phyloP scores from a whole-genome alignment of 23 red algal genomes.

The Gracilaria gracilis region DNA sequence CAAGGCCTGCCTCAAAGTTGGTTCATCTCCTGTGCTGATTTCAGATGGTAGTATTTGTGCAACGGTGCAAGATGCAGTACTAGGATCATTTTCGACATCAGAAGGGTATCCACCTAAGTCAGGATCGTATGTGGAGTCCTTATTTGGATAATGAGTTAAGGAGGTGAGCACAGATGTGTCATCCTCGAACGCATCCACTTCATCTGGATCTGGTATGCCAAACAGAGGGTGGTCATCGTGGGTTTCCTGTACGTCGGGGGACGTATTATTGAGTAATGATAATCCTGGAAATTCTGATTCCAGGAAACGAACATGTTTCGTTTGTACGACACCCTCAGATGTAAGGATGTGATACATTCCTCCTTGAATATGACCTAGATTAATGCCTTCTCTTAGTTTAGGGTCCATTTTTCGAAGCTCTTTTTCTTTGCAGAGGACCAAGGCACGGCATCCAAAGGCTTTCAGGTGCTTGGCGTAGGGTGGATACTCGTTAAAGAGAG shows the following conservation, averaged over 20 bases:
- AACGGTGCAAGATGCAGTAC: neutral
- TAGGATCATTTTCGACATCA: neutral
- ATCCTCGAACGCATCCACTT: too few relatives aligned
- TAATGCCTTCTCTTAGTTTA: slow-evolving; percentile 5
- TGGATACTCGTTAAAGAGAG: slow-evolving; percentile 1
- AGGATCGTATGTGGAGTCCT: neutral
- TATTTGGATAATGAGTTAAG: slow-evolving; percentile 3
- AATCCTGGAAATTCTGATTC: slow-evolving; percentile 37
- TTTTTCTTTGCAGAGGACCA: neutral
- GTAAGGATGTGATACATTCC: slow-evolving; percentile 54
- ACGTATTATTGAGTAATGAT: neutral
- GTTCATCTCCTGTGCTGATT: slow-evolving; percentile 44
- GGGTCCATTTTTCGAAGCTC: neutral
- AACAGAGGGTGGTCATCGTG: too few relatives aligned
- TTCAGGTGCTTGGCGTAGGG: slow-evolving; percentile 18
- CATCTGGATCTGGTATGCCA: too few relatives aligned
- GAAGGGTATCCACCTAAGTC: neutral
- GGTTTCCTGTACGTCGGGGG: too few relatives aligned
- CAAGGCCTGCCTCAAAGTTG: neutral
- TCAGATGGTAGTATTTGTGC: neutral
- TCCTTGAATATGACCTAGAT: slow-evolving; percentile 31
- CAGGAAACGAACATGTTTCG: slow-evolving; percentile 47
- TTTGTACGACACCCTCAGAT: neutral
- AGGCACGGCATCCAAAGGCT: slow-evolving; percentile 34
- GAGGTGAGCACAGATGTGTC: neutral